phyloP scores from a whole-genome alignment of 2,329 filamentous ascomycete species.

The Cercospora brassicicola region DNA sequence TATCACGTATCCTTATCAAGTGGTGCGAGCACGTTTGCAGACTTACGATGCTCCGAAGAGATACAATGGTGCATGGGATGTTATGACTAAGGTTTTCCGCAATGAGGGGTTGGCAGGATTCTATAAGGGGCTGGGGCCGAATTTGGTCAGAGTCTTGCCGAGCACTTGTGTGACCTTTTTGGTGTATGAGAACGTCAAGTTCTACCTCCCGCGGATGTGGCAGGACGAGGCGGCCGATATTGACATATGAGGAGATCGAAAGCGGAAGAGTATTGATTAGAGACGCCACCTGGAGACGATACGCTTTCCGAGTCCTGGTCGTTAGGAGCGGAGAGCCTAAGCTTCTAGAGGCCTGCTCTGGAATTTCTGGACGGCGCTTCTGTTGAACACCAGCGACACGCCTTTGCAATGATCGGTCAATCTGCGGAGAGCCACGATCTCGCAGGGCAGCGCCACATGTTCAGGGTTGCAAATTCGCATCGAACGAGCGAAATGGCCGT shows the following conservation, averaged over 20 bases:
- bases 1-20: slow-evolving; percentile 92
- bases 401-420: background rate
- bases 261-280: background rate
- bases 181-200: slow-evolving; percentile 91
- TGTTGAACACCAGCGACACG: background rate
- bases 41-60: slow-evolving; percentile 76
- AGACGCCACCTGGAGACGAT: background rate
- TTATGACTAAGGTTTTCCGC: slow-evolving; percentile 69
- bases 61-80: slow-evolving; percentile 73
- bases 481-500: background rate
- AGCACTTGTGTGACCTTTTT: slow-evolving; percentile 96
- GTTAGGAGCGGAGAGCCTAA: background rate
- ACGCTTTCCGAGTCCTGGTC: no score
- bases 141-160: slow-evolving; percentile 85
- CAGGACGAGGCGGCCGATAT: slow-evolving; percentile 9
- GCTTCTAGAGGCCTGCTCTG: background rate
- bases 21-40: slow-evolving; percentile 83
- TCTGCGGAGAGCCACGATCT: background rate
- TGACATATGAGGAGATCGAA: background rate
- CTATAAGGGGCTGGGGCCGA: slow-evolving; percentile 87
- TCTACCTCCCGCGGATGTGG: slow-evolving; percentile 57
- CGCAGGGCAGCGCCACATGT: no score
- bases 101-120: slow-evolving; percentile 81
- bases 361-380: background rate
- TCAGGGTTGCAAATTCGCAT: no score